Base-by-base conservation (phyloP, 257 asterid species). In the Penstemon barbatus region DNA sequence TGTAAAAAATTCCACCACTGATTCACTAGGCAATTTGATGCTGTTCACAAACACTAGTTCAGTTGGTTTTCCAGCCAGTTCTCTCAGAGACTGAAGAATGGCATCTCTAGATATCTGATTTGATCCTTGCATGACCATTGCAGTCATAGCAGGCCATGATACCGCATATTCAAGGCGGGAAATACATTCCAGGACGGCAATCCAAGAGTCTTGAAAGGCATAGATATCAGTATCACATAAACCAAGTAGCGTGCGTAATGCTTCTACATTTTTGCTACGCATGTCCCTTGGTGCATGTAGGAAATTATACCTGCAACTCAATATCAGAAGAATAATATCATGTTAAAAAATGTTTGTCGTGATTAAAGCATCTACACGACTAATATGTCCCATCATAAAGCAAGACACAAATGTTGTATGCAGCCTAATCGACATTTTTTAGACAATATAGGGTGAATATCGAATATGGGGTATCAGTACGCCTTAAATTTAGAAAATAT, bases 191-290 rank as follows among this genome's bases (percentile, higher is more conserved):
- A 94, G 81, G 65, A 94, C 83, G 59, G 99, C 98, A 65, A 84
- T 81, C 99, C 99, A 94, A 41, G 99, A 86, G 74, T 94, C 98
- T 84, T 94, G 99, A 69, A 94, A 86, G 66, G 98, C 97, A 73
- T 83, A 87, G 63, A 84, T 83, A 68, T 94, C 99, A 57, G 91
- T 78, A 85, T 89, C 97, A 74, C 98, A 94, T 78, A 94, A 80
- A 60, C 83, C 48, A 77, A 94, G 83, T 33, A 94, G 86, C 39
- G 95, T 87, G 65, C 99, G 95, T 37, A 94, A 90, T 67, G 98
- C 99, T 78, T 94, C 99, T 41, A 91, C 95, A 77, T 94, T 91
- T 79, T 94, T 94, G 60, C 95, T 88, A 55, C 87, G 93, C 97
- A 94, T 94, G 75, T 94, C 99, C 83, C 87, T 87, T 63, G 99